A percentile compares a stretch with the other conserved stretches of the same genome.
These are phyloP conservation scores for Blastobotrys ciferrii DNA, from an alignment of 1,139 yeast species.

Conservation along the genomic window DNA sequence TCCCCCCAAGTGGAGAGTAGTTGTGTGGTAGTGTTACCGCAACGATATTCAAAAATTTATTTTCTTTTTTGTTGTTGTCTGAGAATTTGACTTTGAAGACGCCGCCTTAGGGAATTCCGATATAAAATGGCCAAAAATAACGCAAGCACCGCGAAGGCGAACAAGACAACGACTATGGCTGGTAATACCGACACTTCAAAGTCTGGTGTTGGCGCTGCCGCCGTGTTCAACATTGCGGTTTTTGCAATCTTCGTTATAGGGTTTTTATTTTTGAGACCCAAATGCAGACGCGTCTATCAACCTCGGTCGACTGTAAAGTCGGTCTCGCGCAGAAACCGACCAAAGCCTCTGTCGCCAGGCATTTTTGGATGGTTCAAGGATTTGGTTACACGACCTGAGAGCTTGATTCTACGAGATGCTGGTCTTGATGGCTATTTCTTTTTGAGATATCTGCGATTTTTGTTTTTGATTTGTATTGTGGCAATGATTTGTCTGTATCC, in stretches of 20 bases:
- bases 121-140: constrained; percentile 4
- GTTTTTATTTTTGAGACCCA: constrained; percentile 66
- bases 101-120: not conserved
- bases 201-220: constrained; percentile 48
- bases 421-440: constrained; percentile 91
- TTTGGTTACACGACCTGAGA: constrained; percentile 51
- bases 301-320: constrained; percentile 66
- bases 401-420: constrained; percentile 70
- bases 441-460: constrained; percentile 68
- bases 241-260: constrained; percentile 54
- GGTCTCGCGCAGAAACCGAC: constrained; percentile 41
- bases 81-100: not conserved
- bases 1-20: too few relatives aligned
- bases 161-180: constrained; percentile 7
- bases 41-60: not conserved
- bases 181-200: constrained; percentile 26
- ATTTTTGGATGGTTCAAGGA: constrained; percentile 37
- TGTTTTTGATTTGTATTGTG: constrained; percentile 54
- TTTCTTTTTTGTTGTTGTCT: not conserved
- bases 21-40: not conserved
- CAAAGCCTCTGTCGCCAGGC: constrained; percentile 37
- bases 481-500: constrained; percentile 74
- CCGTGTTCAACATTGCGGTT: constrained; percentile 55
- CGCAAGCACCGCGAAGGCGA: constrained; percentile 4
- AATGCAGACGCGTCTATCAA: constrained; percentile 70